Percentiles rank a stretch among this genome's conserved stretches.
Evolutionary conservation across 2,329 filamentous ascomycete species (phyloP).

Genomic region (Alternaria viburni): DNA sequence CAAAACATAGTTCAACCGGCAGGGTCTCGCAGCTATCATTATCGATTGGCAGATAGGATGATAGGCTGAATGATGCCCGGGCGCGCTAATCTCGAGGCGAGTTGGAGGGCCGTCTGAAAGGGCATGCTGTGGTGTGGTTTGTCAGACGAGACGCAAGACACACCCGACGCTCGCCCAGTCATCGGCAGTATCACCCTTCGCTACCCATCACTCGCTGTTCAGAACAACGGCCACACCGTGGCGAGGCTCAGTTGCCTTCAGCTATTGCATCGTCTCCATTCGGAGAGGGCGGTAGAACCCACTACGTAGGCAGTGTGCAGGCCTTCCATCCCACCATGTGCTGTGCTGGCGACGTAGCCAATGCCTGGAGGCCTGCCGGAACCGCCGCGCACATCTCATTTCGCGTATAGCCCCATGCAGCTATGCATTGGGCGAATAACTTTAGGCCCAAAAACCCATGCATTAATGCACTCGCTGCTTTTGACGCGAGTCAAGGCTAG

Average conservation of each 20-base stretch:
- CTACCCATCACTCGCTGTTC: conserved; percentile 3
- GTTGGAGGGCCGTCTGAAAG: conserved; percentile 14
- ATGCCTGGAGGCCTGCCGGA: conserved; percentile 27
- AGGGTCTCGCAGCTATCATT: conserved; percentile 44
- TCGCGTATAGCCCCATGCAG: conserved; percentile 40
- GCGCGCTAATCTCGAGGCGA: conserved; percentile 29
- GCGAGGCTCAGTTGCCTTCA: conserved; percentile 16
- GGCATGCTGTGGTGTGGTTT: conserved; percentile 15
- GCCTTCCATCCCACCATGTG: conserved; percentile 26
- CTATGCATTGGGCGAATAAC: conserved; percentile 42
- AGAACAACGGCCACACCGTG: conserved; percentile 16
- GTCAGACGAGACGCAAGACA: conserved; percentile 33
- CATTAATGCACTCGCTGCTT: conserved; percentile 43
- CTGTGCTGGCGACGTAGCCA: conserved; percentile 21
- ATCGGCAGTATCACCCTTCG: conserved; percentile 11
- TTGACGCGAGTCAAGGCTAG: conserved; percentile 32
- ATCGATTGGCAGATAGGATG: conserved; percentile 46
- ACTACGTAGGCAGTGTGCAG: conserved; percentile 14
- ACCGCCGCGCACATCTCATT: conserved; percentile 45
- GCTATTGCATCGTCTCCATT: conserved; percentile 18
- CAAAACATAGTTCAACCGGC: conserved; percentile 39
- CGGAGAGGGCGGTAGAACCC: conserved; percentile 27
- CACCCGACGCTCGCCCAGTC: conserved; percentile 6
- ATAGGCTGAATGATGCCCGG: conserved; percentile 39
- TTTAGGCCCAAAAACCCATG: conserved; percentile 46